Evolutionary conservation across 2,329 filamentous ascomycete genomes (phyloP), one percentile per base, ranked within the genome.

Genomic region (Ophiocordyceps camponoti-saundersi): DNA sequence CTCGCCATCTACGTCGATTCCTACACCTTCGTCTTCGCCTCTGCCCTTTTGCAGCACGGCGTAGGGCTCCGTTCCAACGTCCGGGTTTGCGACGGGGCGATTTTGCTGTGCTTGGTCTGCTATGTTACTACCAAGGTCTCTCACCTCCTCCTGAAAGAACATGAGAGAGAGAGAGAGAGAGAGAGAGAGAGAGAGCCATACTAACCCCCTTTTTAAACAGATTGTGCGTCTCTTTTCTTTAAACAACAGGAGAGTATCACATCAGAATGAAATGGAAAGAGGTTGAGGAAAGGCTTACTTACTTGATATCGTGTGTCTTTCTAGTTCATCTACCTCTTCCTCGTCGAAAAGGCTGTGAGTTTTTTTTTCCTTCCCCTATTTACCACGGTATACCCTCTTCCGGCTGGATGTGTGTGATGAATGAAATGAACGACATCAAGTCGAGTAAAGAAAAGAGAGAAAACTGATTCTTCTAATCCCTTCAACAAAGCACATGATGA

Each of bases 331-430:
- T 82, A 81, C 54, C 65, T 77, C 23, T 82, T 81, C 55, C 63
- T 82, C 2, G 76, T 79, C 1, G 79, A 82, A 56, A 78, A 77
- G 59, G 76, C 73, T 42, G 75, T 77, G 60, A 56, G 69, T 61
- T 16, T 16, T 3, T 7, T 2, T 8, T 20, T 39, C 16, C 6
- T n/a, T n/a, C n/a, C n/a, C n/a, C n/a, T n/a, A n/a, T n/a, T n/a
- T n/a, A n/a, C n/a, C n/a, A n/a, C n/a, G n/a, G n/a, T n/a, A n/a
- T n/a, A n/a, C n/a, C n/a, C n/a, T n/a, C n/a, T n/a, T n/a, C n/a
- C n/a, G n/a, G n/a, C n/a, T n/a, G n/a, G n/a, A n/a, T n/a, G n/a
- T n/a, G n/a, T n/a, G n/a, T n/a, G n/a, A n/a, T n/a, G n/a, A n/a
- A n/a, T n/a, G n/a, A n/a, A n/a, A n/a, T n/a, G n/a, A n/a, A n/a